A percentile compares a stretch with the other conserved stretches of the same genome.
Conservation (phyloP, 495 filamentous ascomycete genomes). For the Hypomontagnella monticulosa region DNA sequence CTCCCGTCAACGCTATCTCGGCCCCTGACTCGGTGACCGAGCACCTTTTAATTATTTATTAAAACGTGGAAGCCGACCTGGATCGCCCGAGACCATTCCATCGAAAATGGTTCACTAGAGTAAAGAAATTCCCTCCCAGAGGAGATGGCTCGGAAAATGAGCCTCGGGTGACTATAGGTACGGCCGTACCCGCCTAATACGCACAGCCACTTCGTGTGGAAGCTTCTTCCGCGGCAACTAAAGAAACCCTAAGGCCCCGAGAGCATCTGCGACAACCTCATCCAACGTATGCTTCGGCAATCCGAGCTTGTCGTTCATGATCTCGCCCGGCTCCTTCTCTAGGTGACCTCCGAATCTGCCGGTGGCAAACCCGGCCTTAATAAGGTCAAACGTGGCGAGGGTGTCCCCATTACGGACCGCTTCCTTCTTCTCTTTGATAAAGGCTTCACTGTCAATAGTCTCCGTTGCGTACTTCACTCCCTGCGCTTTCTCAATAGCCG, state of each 20-base stretch:
- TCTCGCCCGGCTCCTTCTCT: slow-evolving; percentile 41
- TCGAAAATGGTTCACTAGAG: neutral
- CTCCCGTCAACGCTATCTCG: neutral
- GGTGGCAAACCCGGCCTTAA: slow-evolving; percentile 42
- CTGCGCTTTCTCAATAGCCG: slow-evolving; percentile 45
- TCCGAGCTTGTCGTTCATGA: slow-evolving; percentile 41
- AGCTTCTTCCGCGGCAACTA: neutral
- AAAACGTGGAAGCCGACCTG: neutral
- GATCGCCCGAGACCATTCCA: neutral
- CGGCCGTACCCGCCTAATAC: neutral
- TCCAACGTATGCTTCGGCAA: slow-evolving; percentile 33
- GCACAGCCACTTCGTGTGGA: neutral
- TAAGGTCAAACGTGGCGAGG: slow-evolving; percentile 31
- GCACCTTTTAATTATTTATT: neutral
- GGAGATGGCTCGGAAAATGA: neutral
- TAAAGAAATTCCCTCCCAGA: neutral
- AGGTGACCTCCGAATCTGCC: slow-evolving; percentile 41
- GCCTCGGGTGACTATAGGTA: neutral
- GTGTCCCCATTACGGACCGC: slow-evolving; percentile 28
- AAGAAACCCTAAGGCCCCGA: slow-evolving; percentile 7
- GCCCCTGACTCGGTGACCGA: neutral
- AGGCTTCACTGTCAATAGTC: slow-evolving; percentile 29
- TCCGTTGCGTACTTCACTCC: slow-evolving; percentile 45
- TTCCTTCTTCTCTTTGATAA: slow-evolving; percentile 37
- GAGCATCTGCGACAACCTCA: slow-evolving; percentile 21